Evolutionary conservation across 2,329 filamentous ascomycete genomes (phyloP).

Genomic region (Tolypocladium tundrense): DNA sequence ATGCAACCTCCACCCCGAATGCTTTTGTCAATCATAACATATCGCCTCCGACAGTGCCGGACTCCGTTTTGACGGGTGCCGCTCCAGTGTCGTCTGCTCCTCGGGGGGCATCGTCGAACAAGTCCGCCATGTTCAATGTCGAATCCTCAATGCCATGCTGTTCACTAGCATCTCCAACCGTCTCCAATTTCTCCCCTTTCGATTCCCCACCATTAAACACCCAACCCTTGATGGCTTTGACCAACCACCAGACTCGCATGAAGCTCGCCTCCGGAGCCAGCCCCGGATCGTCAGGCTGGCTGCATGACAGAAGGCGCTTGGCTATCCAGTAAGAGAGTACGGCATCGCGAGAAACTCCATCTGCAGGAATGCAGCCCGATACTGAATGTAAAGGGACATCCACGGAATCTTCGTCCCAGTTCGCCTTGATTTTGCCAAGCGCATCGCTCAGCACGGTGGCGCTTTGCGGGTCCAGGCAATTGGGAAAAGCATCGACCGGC

Average conservation of each 20-base stretch:
- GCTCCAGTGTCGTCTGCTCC: slow-evolving; percentile 10
- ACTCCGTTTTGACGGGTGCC: slow-evolving; percentile 30
- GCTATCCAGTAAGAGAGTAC: neutral
- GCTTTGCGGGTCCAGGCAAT: neutral
- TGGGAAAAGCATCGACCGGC: neutral
- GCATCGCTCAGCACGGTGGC: neutral
- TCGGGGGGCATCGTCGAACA: slow-evolving; percentile 18
- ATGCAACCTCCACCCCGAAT: slow-evolving; percentile 23
- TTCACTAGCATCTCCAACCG: slow-evolving; percentile 57
- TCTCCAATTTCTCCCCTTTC: slow-evolving; percentile 56
- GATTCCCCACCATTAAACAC: neutral
- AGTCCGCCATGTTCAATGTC: slow-evolving; percentile 59
- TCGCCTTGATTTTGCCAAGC: neutral
- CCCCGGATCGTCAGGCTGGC: neutral
- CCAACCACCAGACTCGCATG: neutral
- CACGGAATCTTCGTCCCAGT: neutral
- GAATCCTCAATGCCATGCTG: slow-evolving; percentile 53
- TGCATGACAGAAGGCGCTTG: neutral
- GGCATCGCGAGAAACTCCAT: neutral
- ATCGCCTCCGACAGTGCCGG: slow-evolving; percentile 18
- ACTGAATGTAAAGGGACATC: neutral
- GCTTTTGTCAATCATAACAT: slow-evolving; percentile 22
- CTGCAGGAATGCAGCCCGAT: neutral
- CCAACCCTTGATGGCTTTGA: neutral
- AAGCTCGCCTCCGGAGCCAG: neutral